These are phyloP conservation scores for Craterostigma plantagineum DNA, from an alignment of 257 asterid species.

Conservation along the genomic window DNA sequence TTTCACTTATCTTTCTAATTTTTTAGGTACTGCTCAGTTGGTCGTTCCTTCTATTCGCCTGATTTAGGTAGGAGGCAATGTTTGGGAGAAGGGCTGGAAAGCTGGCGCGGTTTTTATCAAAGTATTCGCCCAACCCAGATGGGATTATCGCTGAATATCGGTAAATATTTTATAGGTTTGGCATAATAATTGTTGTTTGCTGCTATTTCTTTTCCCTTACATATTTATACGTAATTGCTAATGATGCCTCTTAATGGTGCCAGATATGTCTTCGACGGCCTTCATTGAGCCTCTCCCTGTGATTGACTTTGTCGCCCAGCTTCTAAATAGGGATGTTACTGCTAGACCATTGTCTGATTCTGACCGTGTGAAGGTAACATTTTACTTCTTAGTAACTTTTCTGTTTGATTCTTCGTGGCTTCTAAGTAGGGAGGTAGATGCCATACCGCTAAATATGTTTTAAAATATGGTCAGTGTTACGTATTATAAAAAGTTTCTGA, in stretches of 20 bases:
- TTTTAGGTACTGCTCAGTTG: slow-evolving; percentile 56
- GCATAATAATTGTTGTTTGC: background rate
- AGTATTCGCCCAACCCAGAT: slow-evolving; percentile 97
- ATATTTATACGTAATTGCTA: no score
- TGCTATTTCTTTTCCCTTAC: background rate
- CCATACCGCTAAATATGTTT: no score
- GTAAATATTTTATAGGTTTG: slow-evolving; percentile 18
- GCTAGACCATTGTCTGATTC: slow-evolving; percentile 78
- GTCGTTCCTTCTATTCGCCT: slow-evolving; percentile 79
- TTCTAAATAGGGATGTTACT: slow-evolving; percentile 62
- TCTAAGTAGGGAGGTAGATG: no score
- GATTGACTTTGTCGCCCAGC: slow-evolving; percentile 68
- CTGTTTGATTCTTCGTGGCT: background rate
- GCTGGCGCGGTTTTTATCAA: slow-evolving; percentile 98
- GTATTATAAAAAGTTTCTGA: no score
- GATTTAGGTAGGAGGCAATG: slow-evolving; percentile 59
- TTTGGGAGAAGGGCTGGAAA: slow-evolving; percentile 84
- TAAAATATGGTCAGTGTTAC: no score
- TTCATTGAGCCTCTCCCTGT: slow-evolving; percentile 93
- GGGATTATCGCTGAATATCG: slow-evolving; percentile 87
- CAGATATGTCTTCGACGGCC: slow-evolving; percentile 98
- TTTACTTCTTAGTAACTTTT: background rate
- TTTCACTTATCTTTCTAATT: slow-evolving; percentile 3
- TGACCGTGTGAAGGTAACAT: slow-evolving; percentile 75
- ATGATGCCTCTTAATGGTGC: slow-evolving; percentile 5